Percentiles rank a stretch among this genome's conserved stretches.
Evolutionary conservation across 2,329 filamentous ascomycete genomes (phyloP).

Genomic region (Juglanconis juglandina): DNA sequence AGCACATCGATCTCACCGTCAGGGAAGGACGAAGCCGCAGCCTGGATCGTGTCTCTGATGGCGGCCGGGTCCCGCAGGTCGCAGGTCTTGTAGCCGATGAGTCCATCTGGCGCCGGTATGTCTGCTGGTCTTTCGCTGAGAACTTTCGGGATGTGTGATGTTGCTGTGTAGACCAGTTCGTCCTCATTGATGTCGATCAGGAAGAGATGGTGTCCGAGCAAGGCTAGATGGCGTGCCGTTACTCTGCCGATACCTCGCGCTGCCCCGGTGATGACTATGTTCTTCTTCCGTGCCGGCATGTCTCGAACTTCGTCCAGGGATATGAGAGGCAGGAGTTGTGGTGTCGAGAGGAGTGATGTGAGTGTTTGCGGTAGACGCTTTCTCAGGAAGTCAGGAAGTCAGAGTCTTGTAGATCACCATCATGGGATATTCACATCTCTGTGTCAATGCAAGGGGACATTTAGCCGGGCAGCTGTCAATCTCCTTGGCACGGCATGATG

Average conservation of each 20-base stretch:
- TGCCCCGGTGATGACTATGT: slow-evolving; percentile 29
- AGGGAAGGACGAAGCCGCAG: slow-evolving; percentile 32
- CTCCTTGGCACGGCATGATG: background rate
- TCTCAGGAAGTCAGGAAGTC: background rate
- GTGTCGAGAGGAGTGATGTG: background rate
- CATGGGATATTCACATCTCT: background rate
- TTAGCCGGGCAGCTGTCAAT: slow-evolving; percentile 5
- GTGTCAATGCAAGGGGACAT: background rate
- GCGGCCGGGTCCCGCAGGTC: slow-evolving; percentile 36
- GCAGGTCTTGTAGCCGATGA: slow-evolving; percentile 34
- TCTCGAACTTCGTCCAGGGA: background rate
- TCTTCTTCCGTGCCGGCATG: slow-evolving; percentile 12
- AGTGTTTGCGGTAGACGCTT: slow-evolving; percentile 3
- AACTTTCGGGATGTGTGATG: slow-evolving; percentile 27
- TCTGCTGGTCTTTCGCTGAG: slow-evolving; percentile 21
- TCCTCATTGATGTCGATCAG: slow-evolving; percentile 40
- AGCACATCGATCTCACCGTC: slow-evolving; percentile 36
- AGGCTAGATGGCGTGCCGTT: slow-evolving; percentile 39
- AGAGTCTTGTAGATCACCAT: slow-evolving; percentile 1
- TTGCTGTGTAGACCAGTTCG: slow-evolving; percentile 35
- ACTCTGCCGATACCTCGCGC: slow-evolving; percentile 44
- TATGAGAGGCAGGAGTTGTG: background rate
- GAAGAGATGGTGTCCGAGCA: slow-evolving; percentile 40
- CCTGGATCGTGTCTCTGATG: slow-evolving; percentile 33
- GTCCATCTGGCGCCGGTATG: background rate